Conservation (phyloP, 441 rosid species). For the Geranium incanum region DNA sequence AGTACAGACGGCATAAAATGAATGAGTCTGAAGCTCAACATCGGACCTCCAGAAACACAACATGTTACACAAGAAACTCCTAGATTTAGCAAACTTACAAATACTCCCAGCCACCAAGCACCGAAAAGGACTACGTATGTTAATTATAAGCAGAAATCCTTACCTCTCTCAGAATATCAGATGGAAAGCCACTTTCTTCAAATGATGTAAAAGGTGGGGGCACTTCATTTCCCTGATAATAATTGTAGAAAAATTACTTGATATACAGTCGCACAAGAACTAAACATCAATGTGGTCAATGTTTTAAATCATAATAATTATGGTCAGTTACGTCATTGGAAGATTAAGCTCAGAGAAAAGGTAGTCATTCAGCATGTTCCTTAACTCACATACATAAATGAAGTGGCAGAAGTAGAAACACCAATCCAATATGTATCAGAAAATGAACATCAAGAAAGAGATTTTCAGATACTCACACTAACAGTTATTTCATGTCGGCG, state of each 20-base stretch:
- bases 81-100: constrained; percentile 23
- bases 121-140: constrained; percentile 3
- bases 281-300: neutral
- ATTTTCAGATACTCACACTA: constrained; percentile 43
- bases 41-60: constrained; percentile 37
- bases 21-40: constrained; percentile 39
- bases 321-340: neutral
- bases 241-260: neutral
- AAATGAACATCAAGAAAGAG: neutral
- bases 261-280: neutral
- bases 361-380: neutral
- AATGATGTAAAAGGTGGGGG: constrained; percentile 72
- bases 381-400: neutral
- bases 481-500: constrained; percentile 81
- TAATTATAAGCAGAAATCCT: constrained; percentile 7
- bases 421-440: neutral
- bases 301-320: no score
- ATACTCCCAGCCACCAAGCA: constrained; percentile 15
- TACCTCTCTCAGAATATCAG: constrained; percentile 76
- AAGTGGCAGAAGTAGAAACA: neutral
- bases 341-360: neutral
- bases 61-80: constrained; percentile 22
- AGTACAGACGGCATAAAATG: constrained; percentile 47
- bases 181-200: constrained; percentile 76
- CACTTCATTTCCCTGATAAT: constrained; percentile 62